Evolutionary conservation across 305 asterid genomes (phyloP).

Genomic region (Andrographis paniculata): DNA sequence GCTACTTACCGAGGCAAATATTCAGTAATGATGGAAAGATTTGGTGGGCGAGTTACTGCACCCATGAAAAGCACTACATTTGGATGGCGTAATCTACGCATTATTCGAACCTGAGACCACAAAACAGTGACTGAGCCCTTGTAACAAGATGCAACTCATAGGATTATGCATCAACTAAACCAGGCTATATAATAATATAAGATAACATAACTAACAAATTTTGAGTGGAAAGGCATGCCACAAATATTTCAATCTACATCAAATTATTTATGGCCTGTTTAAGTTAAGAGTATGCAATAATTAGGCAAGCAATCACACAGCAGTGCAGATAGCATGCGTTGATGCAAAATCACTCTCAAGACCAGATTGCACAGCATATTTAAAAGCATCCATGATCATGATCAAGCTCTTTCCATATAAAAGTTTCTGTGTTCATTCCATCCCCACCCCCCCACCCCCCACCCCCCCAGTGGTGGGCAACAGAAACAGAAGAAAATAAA

Average conservation of each 20-base stretch:
- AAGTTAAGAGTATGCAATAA: slow-evolving; percentile 8
- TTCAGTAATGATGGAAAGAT: slow-evolving; percentile 92
- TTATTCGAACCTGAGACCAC: slow-evolving; percentile 77
- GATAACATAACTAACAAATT: slow-evolving; percentile 3
- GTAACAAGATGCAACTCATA: slow-evolving; percentile 1
- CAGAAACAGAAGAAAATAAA: neutral
- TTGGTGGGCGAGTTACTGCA: slow-evolving; percentile 98
- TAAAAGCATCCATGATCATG: neutral
- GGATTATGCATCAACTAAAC: neutral
- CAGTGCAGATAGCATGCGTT: no score
- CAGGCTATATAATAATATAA: no score
- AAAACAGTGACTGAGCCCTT: slow-evolving; percentile 19
- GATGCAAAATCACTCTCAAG: no score
- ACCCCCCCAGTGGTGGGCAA: neutral
- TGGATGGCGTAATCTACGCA: slow-evolving; percentile 98
- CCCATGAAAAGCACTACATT: slow-evolving; percentile 99
- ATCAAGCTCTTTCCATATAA: neutral
- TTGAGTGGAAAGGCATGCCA: slow-evolving; percentile 14
- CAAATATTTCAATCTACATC: no score
- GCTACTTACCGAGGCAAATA: slow-evolving; percentile 75
- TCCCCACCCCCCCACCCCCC: no score
- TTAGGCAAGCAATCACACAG: slow-evolving; percentile 11
- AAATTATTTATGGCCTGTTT: no score
- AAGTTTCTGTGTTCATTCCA: neutral
- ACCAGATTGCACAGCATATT: neutral